Evolutionary conservation across 1,284 basidiomycete species (phyloP).

Genomic region (Filobasidium uniguttulatum): DNA sequence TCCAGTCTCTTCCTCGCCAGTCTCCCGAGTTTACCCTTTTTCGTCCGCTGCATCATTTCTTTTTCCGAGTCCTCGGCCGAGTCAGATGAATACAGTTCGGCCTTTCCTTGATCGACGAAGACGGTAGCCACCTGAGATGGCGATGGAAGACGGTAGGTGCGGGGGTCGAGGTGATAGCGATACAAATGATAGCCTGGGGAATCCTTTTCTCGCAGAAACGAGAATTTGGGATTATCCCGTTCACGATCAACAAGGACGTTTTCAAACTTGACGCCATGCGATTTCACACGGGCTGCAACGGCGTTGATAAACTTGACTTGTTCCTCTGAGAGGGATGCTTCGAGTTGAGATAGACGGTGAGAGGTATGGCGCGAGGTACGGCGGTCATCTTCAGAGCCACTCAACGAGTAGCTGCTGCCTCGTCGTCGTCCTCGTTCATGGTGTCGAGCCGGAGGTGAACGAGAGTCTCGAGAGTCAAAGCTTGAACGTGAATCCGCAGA

Average conservation of each 20-base stretch:
- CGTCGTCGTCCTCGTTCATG: conserved; percentile 1
- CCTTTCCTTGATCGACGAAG: conserved; percentile 53
- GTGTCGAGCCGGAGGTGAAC: conserved; percentile 1
- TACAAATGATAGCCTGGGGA: conserved; percentile 70
- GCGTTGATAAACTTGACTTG: conserved; percentile 58
- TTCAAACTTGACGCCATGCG: conserved; percentile 67
- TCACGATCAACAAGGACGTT: conserved; percentile 61
- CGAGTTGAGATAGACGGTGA: not conserved
- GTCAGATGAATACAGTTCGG: conserved; percentile 85
- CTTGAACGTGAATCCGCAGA: not conserved
- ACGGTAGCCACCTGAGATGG: conserved; percentile 41
- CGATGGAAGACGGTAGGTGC: conserved; percentile 41
- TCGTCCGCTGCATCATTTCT: conserved; percentile 43
- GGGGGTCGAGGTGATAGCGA: conserved; percentile 55
- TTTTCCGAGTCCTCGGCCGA: conserved; percentile 86
- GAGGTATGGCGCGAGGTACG: conserved; percentile 2
- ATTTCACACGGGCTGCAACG: conserved; percentile 68
- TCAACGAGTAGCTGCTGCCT: too few relatives aligned
- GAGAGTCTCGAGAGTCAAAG: conserved; percentile 6
- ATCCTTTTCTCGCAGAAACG: conserved; percentile 62
- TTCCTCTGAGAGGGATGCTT: too few relatives aligned
- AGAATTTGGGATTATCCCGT: conserved; percentile 62
- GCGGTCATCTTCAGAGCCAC: not conserved
- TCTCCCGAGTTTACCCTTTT: conserved; percentile 59
- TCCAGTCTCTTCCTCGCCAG: conserved; percentile 70